A percentile compares a stretch with the other conserved stretches of the same genome.
Conservation (phyloP, 2,329 filamentous ascomycete species). For the Cytospora mali region DNA sequence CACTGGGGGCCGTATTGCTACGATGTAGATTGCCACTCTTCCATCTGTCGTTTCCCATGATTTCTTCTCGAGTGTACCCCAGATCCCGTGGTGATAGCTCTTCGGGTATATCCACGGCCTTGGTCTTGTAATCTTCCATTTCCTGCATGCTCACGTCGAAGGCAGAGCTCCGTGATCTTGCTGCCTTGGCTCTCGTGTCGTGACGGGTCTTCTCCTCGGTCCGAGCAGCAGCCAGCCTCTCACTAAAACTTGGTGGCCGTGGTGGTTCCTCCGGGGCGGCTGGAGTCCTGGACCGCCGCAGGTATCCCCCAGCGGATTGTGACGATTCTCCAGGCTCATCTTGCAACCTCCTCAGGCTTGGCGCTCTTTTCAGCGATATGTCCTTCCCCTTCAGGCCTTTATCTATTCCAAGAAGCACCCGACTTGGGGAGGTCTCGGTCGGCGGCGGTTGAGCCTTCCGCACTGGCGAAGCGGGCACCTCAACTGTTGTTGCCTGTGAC, state of each 20-base stretch:
- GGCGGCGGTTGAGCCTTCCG: constrained; percentile 54
- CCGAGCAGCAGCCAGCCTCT: constrained; percentile 75
- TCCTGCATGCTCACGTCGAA: constrained; percentile 62
- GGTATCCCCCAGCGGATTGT: constrained; percentile 43
- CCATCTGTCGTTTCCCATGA: constrained; percentile 46
- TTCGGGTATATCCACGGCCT: constrained; percentile 58
- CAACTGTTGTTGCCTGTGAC: constrained; percentile 46
- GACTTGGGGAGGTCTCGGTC: constrained; percentile 73
- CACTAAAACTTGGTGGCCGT: constrained; percentile 71
- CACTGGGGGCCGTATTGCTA: constrained; percentile 47
- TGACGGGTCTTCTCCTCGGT: constrained; percentile 54
- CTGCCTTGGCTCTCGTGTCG: constrained; percentile 56
- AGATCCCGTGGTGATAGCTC: constrained; percentile 43
- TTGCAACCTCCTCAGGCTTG: constrained; percentile 46
- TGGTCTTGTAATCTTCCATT: constrained; percentile 61
- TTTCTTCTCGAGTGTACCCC: constrained; percentile 65
- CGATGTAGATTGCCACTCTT: constrained; percentile 40
- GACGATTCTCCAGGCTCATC: constrained; percentile 35
- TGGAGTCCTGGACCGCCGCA: constrained; percentile 49
- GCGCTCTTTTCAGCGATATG: constrained; percentile 78
- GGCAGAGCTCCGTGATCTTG: constrained; percentile 54
- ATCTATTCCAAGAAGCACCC: constrained; percentile 84
- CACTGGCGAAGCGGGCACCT: constrained; percentile 78
- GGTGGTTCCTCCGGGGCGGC: constrained; percentile 37
- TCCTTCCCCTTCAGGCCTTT: constrained; percentile 81